A percentile compares a stretch with the other conserved stretches of the same genome.
Evolutionary conservation across 2,329 filamentous ascomycete species (phyloP).

Genomic region (Dactylonectria macrodidyma): DNA sequence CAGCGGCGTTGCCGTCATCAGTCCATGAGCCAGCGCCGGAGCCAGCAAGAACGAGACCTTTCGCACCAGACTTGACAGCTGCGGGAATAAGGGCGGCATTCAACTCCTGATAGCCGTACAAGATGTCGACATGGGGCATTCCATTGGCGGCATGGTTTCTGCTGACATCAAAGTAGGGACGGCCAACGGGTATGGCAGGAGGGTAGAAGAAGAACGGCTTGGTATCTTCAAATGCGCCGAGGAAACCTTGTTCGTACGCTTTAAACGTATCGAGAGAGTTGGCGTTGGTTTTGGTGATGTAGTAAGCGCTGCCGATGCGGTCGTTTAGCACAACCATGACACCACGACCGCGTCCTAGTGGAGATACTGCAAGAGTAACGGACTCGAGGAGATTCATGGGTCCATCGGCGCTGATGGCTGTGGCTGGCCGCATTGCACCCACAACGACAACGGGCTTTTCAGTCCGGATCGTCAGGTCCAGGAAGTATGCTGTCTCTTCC

Average conservation of each 20-base stretch:
- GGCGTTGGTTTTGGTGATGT: slow-evolving; percentile 72
- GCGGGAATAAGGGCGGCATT: slow-evolving; percentile 61
- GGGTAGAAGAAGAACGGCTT: slow-evolving; percentile 72
- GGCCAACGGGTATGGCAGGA: slow-evolving; percentile 62
- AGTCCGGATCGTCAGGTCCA: slow-evolving; percentile 69
- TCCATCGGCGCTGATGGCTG: slow-evolving; percentile 73
- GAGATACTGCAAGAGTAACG: slow-evolving; percentile 67
- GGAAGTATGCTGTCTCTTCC: slow-evolving; percentile 74
- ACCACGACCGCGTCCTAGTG: slow-evolving; percentile 59
- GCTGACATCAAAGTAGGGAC: slow-evolving; percentile 59
- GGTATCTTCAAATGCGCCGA: slow-evolving; percentile 71
- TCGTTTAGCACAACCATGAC: slow-evolving; percentile 74
- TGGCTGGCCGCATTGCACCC: slow-evolving; percentile 74
- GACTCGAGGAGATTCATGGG: slow-evolving; percentile 73
- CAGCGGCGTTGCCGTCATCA: slow-evolving; percentile 43
- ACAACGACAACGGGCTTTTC: slow-evolving; percentile 72
- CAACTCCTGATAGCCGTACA: slow-evolving; percentile 68
- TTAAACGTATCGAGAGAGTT: slow-evolving; percentile 75
- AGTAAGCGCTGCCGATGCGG: slow-evolving; percentile 69
- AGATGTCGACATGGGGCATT: slow-evolving; percentile 69
- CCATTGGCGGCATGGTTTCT: slow-evolving; percentile 40
- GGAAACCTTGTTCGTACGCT: slow-evolving; percentile 67
- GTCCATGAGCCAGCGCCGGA: slow-evolving; percentile 64
- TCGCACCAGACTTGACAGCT: slow-evolving; percentile 62
- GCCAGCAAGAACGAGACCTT: slow-evolving; percentile 69